Conservation (phyloP, 2,329 filamentous ascomycete species). For the Triangularia setosa region DNA sequence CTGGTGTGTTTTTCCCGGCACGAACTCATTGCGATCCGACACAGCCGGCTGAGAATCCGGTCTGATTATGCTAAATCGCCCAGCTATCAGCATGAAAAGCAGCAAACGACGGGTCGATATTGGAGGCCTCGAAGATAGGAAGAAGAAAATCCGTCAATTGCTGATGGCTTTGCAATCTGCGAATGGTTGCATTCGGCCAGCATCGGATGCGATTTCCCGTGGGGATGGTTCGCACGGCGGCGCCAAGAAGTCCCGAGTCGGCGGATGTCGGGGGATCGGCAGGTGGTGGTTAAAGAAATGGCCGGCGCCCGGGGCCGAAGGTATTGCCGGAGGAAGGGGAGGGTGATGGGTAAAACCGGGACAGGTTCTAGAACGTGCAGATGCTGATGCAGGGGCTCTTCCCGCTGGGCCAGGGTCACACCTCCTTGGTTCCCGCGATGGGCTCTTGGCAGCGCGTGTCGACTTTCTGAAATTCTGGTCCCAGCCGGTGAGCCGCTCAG, state of each 20-base stretch:
- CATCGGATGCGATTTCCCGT: constrained; percentile 11
- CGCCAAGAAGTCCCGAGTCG: constrained; percentile 25
- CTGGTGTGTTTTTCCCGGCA: neutral
- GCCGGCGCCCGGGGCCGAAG: constrained; percentile 15
- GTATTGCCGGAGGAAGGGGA: constrained; percentile 19
- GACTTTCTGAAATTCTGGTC: constrained; percentile 4
- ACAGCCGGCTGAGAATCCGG: neutral
- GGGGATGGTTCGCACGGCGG: neutral
- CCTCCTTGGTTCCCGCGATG: neutral
- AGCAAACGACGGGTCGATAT: neutral
- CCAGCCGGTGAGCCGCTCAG: neutral
- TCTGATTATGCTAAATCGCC: neutral
- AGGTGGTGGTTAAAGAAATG: constrained; percentile 16
- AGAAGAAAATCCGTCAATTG: constrained; percentile 8
- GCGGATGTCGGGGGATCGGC: constrained; percentile 28
- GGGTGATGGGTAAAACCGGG: constrained; percentile 22
- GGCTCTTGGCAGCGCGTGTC: neutral
- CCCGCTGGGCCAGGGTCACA: neutral
- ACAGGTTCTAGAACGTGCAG: constrained; percentile 10
- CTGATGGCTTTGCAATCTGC: neutral
- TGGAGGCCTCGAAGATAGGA: neutral
- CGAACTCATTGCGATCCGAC: neutral
- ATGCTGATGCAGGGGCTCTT: neutral
- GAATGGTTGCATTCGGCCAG: constrained; percentile 15
- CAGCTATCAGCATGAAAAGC: neutral